These are phyloP conservation scores for Coemansia reversa DNA, from an alignment of 192 early-diverging fungal genomes.

Conservation along the genomic window DNA sequence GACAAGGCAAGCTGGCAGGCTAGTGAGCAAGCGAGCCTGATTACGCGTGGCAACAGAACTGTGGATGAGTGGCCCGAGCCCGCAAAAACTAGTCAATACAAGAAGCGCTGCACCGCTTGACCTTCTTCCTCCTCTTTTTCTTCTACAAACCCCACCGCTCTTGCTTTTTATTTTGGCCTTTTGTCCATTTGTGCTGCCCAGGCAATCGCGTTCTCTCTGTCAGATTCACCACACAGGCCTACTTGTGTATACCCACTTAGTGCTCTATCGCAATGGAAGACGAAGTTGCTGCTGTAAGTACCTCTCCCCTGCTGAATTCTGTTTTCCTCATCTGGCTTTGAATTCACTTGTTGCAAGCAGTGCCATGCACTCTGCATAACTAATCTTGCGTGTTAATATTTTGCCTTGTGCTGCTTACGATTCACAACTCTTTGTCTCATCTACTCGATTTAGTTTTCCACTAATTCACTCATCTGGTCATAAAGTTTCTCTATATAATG, in stretches of 20 bases:
- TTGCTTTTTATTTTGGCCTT: constrained; percentile 16
- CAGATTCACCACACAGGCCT: constrained; percentile 8
- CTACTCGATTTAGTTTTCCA: constrained; percentile 12
- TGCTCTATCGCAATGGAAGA: constrained; percentile 64
- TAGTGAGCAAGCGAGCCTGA: background rate
- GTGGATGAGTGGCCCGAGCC: constrained; percentile 14
- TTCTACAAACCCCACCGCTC: constrained; percentile 11
- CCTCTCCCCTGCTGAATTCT: background rate
- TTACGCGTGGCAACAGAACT: constrained; percentile 23
- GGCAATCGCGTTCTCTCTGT: constrained; percentile 18
- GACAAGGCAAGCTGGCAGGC: background rate
- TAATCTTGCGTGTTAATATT: background rate
- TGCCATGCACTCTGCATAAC: background rate
- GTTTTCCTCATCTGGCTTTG: constrained; percentile 14
- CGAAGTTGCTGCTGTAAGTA: constrained; percentile 81
- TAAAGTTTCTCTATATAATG: constrained; percentile 3
- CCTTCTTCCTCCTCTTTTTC: constrained; percentile 12
- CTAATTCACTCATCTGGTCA: constrained; percentile 26
- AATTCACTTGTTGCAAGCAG: background rate
- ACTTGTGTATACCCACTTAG: constrained; percentile 21
- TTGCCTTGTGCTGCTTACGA: too few relatives aligned
- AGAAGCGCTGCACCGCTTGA: constrained; percentile 8
- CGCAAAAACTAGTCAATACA: constrained; percentile 8
- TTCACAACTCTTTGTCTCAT: constrained; percentile 1
- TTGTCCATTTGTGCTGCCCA: constrained; percentile 9